Percentiles rank a stretch among this genome's conserved stretches.
Conservation (phyloP, 768 basidiomycete species). For the Stropharia rugosoannulata region DNA sequence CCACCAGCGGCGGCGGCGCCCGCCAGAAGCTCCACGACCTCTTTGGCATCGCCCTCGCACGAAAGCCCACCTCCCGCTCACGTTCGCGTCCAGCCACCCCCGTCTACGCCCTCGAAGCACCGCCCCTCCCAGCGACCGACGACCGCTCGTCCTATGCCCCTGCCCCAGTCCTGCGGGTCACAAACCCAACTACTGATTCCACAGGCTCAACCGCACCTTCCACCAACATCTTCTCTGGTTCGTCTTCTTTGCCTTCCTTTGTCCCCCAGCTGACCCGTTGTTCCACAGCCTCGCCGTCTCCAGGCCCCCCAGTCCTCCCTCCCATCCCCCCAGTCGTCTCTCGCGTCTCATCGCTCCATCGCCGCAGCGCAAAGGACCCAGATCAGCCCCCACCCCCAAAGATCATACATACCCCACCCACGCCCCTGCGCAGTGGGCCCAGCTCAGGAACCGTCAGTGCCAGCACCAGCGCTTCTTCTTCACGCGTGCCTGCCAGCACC, state of each 20-base stretch:
- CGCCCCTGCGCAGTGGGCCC: conserved; percentile 19
- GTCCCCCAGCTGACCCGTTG: conserved; percentile 2
- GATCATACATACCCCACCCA: conserved; percentile 33
- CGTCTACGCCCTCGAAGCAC: conserved; percentile 17
- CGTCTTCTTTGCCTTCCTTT: conserved; percentile 27
- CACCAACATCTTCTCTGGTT: conserved; percentile 27
- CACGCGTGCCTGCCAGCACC: conserved; percentile 2
- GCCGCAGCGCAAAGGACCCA: conserved; percentile 22
- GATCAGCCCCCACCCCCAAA: conserved; percentile 21
- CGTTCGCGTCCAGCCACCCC: conserved; percentile 25
- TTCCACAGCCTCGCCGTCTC: conserved; percentile 2
- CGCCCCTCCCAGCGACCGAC: conserved; percentile 24
- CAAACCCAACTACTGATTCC: conserved; percentile 24
- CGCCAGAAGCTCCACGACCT: conserved; percentile 44
- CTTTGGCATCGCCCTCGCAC: conserved; percentile 42
- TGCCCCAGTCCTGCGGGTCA: conserved; percentile 22
- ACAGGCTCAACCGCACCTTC: conserved; percentile 26
- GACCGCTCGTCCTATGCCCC: conserved; percentile 19
- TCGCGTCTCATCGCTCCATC: conserved; percentile 25
- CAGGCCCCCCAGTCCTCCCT: conserved; percentile 13
- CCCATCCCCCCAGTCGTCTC: conserved; percentile 27
- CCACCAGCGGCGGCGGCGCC: conserved; percentile 25
- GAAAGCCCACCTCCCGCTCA: conserved; percentile 36
- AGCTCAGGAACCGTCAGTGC: conserved; percentile 10
- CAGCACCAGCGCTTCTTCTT: conserved; percentile 7